phyloP scores from a whole-genome alignment of 768 basidiomycete species.

The Pleurotus djamor region DNA sequence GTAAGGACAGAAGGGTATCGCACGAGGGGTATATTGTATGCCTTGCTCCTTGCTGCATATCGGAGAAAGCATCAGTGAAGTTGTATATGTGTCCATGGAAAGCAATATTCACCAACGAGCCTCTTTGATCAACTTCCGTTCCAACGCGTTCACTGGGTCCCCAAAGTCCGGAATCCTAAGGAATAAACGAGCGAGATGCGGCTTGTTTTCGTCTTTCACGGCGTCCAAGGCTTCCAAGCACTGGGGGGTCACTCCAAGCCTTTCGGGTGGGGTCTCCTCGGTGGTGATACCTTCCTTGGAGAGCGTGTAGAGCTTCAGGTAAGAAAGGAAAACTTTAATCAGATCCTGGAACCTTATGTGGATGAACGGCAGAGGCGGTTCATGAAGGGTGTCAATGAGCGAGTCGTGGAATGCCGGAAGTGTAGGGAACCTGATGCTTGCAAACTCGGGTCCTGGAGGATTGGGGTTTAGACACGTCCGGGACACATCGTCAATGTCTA shows the following conservation, averaged over 20 bases:
- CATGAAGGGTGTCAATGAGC: neutral
- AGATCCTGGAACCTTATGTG: neutral
- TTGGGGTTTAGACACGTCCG: slow-evolving; percentile 11
- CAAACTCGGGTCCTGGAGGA: slow-evolving; percentile 6
- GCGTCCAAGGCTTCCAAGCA: neutral
- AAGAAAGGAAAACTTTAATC: neutral
- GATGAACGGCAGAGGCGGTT: neutral
- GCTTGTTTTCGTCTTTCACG: neutral
- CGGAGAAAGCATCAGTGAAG: no score
- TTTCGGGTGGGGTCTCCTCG: neutral
- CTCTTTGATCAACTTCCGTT: neutral
- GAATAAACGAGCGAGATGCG: neutral
- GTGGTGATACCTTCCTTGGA: neutral
- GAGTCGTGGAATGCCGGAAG: slow-evolving; percentile 3
- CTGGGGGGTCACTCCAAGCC: neutral
- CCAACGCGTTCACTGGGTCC: neutral
- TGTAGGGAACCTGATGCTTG: slow-evolving; percentile 12
- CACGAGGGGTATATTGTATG: neutral
- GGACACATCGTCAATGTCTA: slow-evolving; percentile 10
- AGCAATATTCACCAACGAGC: neutral
- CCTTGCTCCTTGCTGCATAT: neutral
- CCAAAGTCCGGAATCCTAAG: neutral
- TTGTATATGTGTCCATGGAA: no score
- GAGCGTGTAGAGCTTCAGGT: neutral
- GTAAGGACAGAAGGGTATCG: neutral